Conservation (phyloP, 2,329 filamentous ascomycete species). For the Septoria petroselini region DNA sequence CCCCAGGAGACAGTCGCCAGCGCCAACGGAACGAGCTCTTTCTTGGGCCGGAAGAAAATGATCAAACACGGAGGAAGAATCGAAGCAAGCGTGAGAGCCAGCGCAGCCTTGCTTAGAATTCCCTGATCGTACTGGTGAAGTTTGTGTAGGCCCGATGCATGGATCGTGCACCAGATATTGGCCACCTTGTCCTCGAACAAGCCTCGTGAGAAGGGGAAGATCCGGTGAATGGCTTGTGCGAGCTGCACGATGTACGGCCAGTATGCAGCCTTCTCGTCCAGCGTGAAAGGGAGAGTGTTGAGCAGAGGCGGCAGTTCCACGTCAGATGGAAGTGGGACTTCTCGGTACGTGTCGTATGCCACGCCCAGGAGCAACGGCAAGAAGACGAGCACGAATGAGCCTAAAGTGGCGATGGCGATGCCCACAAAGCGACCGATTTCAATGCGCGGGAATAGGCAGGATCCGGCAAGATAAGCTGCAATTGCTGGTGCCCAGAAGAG, state of each 20-base stretch:
- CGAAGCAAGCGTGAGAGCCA: slow-evolving; percentile 69
- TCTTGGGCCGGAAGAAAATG: slow-evolving; percentile 74
- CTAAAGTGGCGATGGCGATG: slow-evolving; percentile 69
- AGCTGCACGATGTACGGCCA: slow-evolving; percentile 76
- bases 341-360: slow-evolving; percentile 64
- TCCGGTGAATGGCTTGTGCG: slow-evolving; percentile 79
- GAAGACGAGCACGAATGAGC: slow-evolving; percentile 71
- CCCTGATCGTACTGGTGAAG: slow-evolving; percentile 69
- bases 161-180: slow-evolving; percentile 94
- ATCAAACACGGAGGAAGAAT: slow-evolving; percentile 77
- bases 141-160: slow-evolving; percentile 73
- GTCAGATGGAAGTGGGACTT: slow-evolving; percentile 57
- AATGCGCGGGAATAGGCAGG: slow-evolving; percentile 73
- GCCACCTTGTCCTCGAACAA: slow-evolving; percentile 98
- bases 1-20: slow-evolving; percentile 87
- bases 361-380: slow-evolving; percentile 72
- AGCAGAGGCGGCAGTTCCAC: slow-evolving; percentile 54
- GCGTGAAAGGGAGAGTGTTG: slow-evolving; percentile 58
- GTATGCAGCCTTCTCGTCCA: slow-evolving; percentile 63
- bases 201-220: slow-evolving; percentile 94
- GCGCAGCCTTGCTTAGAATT: slow-evolving; percentile 71
- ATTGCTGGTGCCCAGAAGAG: slow-evolving; percentile 93
- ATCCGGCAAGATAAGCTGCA: slow-evolving; percentile 85
- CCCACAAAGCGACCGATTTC: slow-evolving; percentile 66
- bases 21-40: slow-evolving; percentile 72